Base-by-base conservation (phyloP, 106 monocot genomes). In the Acorus calamus region DNA sequence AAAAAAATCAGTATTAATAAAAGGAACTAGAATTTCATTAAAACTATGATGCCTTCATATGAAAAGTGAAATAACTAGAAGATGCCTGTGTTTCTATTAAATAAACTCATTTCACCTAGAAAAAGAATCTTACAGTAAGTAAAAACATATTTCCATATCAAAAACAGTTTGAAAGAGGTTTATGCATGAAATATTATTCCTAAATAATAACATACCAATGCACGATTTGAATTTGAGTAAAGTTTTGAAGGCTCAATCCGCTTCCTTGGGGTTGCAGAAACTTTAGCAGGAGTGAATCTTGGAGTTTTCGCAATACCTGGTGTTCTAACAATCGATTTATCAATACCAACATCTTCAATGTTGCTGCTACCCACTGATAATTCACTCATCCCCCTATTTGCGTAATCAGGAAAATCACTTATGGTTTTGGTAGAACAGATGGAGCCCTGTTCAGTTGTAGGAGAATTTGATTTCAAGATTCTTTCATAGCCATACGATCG, bases 341-440 rank as follows among this genome's bases (percentile, higher is more conserved):
- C 11, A 60, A 46, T 67, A 41, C 45, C 71, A 6, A 49, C 43
- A 41, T 79, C 74, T 14, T 76, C 80, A 50, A 74, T 41, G 13
- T 86, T 73, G 71, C 62, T 80, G 74, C 81, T 79, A 8, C 69
- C 74, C 52, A 71, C 49, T 12, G 83, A 89, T 8, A 77, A 52
- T 11, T 80, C 89, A 55, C 66, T 80, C 55, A 74, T 64, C 42
- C 72, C 77, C 59, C 72, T 77, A 47, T 76, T 67, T 14, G 66
- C 54, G 59, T 53, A 72, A 59, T 58, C 66, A 60, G 76, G 52
- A 74, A 67, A 80, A 57, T 66, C 78, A 68, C 79, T 82, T 44
- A 85, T 75, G 49, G 75, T 80, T 56, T 74, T 84, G 1, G 75
- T 74, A 10, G 80, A 91, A 59, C 55, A 74, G 11, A 78, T 64